Evolutionary conservation across 2,329 filamentous ascomycete species (phyloP), one percentile per base, ranked within the genome.

Genomic region (Talaromyces sp.): DNA sequence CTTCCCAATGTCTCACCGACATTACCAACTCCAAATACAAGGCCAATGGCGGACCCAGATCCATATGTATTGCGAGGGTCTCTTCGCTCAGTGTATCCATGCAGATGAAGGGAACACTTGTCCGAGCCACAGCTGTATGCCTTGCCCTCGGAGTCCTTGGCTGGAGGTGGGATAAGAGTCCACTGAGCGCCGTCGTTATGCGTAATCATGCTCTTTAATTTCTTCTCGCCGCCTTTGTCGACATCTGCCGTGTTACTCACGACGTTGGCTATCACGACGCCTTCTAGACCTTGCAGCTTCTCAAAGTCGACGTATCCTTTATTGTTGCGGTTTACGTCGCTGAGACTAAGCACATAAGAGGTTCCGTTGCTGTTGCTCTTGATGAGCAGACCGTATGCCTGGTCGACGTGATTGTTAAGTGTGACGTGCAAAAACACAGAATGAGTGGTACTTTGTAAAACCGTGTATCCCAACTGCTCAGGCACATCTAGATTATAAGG

Each of bases 281-380:
- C 95, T 77, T 99, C 94, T 14, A 99, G 83, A 2, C 93, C 93
- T 57, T 91, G 86, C 82, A 97, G 92, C 81, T 96, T 97, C 76
- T 99, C 95, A 77, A 96, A 99, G 75, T 99, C 95, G 52, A 97
- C 94, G 72, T 89, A 97, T 50, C 89, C 93, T 1, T 76, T 71
- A 13, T 84, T 81, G 73, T 97, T 88, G 70, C 92, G 87, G 77
- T 98, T 97, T 73, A 98, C 92, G 22, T 87, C 87, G 58, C 86
- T 82, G 27, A 95, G 83, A 76, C 91, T 96, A 68, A 96, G 82
- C 13, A 97, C 91, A 73, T 97, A 99, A 1, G 91, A 95, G 0
- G 95, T 99, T 62, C 95, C 95, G 74, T 99, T 98, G 72, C 93
- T 97, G 81, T 99, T 99, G 74, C 93, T 97, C 85, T 98, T 99